Evolutionary conservation across 2,329 filamentous ascomycete genomes (phyloP), one percentile per base, ranked within the genome.

Genomic region (Ceratocystis lukuohia): DNA sequence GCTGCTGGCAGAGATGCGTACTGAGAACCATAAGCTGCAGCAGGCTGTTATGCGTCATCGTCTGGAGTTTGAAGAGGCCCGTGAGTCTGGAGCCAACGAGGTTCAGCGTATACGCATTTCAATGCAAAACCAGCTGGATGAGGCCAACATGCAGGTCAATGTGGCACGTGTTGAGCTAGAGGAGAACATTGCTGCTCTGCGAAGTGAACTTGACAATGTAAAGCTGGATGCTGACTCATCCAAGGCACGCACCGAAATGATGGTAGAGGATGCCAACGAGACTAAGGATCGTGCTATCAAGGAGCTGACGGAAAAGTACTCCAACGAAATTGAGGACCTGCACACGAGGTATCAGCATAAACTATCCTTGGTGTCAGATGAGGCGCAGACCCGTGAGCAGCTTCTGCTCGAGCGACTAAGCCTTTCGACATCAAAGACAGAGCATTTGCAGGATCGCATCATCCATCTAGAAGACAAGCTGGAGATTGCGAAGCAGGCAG

Each of bases 391-490:
- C 62, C 80, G 85, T 1, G 91, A 96, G 74, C 82, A 87, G 69
- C 88, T 92, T 73, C 83, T 95, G 56, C 82, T 88, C 61, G 91
- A 96, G 72, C 86, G 89, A 30, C 82, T 97, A 66, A 86, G 84
- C 69, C 81, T 97, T 66, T 89, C 91, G 0, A 85, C 92, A 7
- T 89, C 91, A 66, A 96, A 93, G 80, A 84, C 88, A 3, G 85
- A 91, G 71, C 88, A 95, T 74, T 83, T 95, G 25, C 88, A 95
- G 74, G 92, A 96, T 71, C 90, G 89, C 71, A 84, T 96, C 30
- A 77, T 82, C 3, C 88, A 95, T 71, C 80, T 97, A 1, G 91
- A 96, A 74, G 92, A 96, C 74, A 93, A 91, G 75, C 82, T 99
- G 17, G 88, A 95, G 71, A 88, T 97, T 71, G 88, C 93, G 28